These are phyloP conservation scores for Rhodotorula glutinis DNA, from an alignment of 1,284 basidiomycete genomes.

Conservation along the genomic window DNA sequence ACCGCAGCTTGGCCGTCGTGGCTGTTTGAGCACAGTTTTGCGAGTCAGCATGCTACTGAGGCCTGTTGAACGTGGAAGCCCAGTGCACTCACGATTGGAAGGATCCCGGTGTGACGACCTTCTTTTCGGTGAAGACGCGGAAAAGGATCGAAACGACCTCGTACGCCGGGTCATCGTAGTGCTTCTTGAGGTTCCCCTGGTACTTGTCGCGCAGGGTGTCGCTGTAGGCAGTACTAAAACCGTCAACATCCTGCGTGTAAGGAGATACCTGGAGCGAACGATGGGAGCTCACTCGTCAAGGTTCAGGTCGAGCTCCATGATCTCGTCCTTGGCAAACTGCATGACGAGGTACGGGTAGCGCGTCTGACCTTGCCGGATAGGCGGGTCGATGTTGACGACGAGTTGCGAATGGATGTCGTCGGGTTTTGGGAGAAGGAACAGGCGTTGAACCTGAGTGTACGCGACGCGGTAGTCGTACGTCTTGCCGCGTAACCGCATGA, in stretches of 20 bases:
- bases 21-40: constrained; percentile 38
- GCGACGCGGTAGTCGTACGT: constrained; percentile 99
- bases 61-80: neutral
- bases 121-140: constrained; percentile 84
- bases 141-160: constrained; percentile 94
- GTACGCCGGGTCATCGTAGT: constrained; percentile 89
- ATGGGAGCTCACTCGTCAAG: constrained; percentile 73
- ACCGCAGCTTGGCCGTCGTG: constrained; percentile 58
- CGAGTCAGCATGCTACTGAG: too few relatives aligned
- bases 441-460: constrained; percentile 79
- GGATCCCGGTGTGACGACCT: constrained; percentile 76
- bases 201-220: constrained; percentile 55
- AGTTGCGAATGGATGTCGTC: constrained; percentile 96
- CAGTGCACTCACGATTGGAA: constrained; percentile 68
- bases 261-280: constrained; percentile 21
- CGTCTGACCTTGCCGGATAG: constrained; percentile 97
- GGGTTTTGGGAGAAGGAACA: constrained; percentile 89
- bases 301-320: constrained; percentile 93
- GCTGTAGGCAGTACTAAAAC: constrained; percentile 21
- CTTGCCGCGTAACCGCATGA: constrained; percentile 90
- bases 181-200: constrained; percentile 78
- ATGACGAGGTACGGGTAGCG: constrained; percentile 96
- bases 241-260: neutral
- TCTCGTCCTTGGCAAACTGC: constrained; percentile 95
- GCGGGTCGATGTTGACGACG: constrained; percentile 83